Percentiles rank a stretch among this genome's conserved stretches.
These are phyloP conservation scores for Discostella stelligera DNA, from an alignment of 352 stramenopile species.

Conservation along the genomic window DNA sequence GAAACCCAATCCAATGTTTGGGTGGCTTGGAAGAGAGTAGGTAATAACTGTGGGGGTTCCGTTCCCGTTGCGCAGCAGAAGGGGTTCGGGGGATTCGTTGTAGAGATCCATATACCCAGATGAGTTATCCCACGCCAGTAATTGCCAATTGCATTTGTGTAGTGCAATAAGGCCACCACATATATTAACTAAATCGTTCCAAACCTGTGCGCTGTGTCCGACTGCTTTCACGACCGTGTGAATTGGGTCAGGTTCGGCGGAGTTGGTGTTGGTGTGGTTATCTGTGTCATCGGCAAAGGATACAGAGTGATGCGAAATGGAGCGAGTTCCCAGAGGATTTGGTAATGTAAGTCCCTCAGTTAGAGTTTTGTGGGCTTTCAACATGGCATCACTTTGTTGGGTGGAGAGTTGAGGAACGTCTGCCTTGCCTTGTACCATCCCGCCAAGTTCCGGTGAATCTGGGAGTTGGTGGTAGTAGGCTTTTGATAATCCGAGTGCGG, in stretches of 20 bases:
- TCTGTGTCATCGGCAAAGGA: slow-evolving; percentile 38
- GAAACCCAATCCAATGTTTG: too few relatives aligned
- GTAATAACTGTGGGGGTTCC: too few relatives aligned
- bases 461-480: slow-evolving; percentile 1
- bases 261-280: neutral
- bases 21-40: too few relatives aligned
- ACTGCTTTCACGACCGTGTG: neutral
- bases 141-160: slow-evolving; percentile 15
- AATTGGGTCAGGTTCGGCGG: neutral
- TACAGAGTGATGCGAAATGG: slow-evolving; percentile 17
- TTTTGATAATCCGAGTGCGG: slow-evolving; percentile 19
- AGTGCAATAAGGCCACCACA: neutral
- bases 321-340: neutral
- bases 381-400: slow-evolving; percentile 7
- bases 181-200: slow-evolving; percentile 5
- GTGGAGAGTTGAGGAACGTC: slow-evolving; percentile 12
- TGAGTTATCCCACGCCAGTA: slow-evolving; percentile 10
- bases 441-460: slow-evolving; percentile 1
- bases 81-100: too few relatives aligned
- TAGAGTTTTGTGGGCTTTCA: slow-evolving; percentile 16
- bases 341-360: neutral
- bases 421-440: slow-evolving; percentile 34
- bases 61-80: too few relatives aligned
- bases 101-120: too few relatives aligned
- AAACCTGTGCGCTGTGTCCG: neutral